Evolutionary conservation across 1,284 basidiomycete species (phyloP).

Genomic region (Melampsora americana): DNA sequence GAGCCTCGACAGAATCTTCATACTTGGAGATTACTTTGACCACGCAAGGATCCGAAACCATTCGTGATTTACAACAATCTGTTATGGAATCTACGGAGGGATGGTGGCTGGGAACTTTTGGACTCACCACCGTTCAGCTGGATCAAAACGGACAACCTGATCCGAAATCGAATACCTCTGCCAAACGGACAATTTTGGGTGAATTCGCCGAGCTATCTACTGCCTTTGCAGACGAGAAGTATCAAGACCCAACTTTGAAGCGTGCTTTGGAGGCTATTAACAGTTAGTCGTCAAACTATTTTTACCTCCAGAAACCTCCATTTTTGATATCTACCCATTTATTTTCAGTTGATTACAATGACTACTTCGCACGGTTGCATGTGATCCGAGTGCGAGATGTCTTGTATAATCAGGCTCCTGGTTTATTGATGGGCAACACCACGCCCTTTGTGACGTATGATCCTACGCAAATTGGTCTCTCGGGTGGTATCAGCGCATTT

Average conservation of each 20-base stretch:
- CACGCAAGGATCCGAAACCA: constrained; percentile 46
- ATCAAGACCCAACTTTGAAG: constrained; percentile 31
- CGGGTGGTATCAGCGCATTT: constrained; percentile 46
- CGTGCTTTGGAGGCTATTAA: constrained; percentile 31
- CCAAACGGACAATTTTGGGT: constrained; percentile 20
- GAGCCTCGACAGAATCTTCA: constrained; percentile 5
- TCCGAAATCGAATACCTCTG: background rate
- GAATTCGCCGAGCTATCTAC: constrained; percentile 38
- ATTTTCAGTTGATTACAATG: constrained; percentile 46
- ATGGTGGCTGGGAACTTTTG: constrained; percentile 52
- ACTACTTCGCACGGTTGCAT: constrained; percentile 47
- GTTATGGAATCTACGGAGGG: constrained; percentile 51
- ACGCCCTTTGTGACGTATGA: constrained; percentile 47
- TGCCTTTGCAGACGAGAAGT: constrained; percentile 29
- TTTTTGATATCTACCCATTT: background rate
- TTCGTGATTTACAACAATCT: constrained; percentile 49
- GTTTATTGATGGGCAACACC: constrained; percentile 45
- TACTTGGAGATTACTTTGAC: constrained; percentile 46
- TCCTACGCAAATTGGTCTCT: constrained; percentile 47
- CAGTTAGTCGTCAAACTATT: constrained; percentile 5
- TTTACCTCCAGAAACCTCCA: background rate
- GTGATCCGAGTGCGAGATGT: constrained; percentile 49
- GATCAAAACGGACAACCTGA: constrained; percentile 44
- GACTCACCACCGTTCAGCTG: constrained; percentile 48
- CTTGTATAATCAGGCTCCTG: constrained; percentile 46